Conservation (phyloP, 768 basidiomycete species). For the Gelatoporia subvermispora region DNA sequence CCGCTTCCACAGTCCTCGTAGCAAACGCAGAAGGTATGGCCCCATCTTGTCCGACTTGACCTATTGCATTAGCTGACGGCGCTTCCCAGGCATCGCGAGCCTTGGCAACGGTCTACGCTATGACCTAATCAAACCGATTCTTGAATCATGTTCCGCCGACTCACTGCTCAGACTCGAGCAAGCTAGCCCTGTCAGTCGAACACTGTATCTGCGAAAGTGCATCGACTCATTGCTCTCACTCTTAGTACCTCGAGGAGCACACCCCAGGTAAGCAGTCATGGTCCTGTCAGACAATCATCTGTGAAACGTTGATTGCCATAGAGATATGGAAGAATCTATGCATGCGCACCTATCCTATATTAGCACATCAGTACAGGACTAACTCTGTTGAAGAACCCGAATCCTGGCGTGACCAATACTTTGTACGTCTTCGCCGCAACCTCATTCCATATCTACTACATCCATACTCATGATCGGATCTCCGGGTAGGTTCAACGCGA, state of each 20-base stretch:
- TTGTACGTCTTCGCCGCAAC: slow-evolving; percentile 37
- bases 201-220: background rate
- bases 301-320: slow-evolving; percentile 20
- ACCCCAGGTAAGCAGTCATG: slow-evolving; percentile 43
- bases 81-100: slow-evolving; percentile 51
- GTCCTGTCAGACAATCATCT: background rate
- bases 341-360: slow-evolving; percentile 52
- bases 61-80: background rate
- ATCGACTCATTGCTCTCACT: background rate
- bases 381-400: slow-evolving; percentile 41
- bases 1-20: slow-evolving; percentile 43
- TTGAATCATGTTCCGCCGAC: slow-evolving; percentile 68
- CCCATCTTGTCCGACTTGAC: background rate
- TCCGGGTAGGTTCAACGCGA: slow-evolving; percentile 45
- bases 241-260: slow-evolving; percentile 36
- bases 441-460: background rate
- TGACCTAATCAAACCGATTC: slow-evolving; percentile 64
- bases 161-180: slow-evolving; percentile 66
- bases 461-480: background rate
- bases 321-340: slow-evolving; percentile 67
- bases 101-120: slow-evolving; percentile 62
- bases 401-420: slow-evolving; percentile 68
- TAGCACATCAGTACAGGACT: slow-evolving; percentile 41
- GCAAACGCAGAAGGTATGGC: slow-evolving; percentile 58
- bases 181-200: slow-evolving; percentile 56